phyloP scores from a whole-genome alignment of 345 rosid genomes.

The Viola odorata region DNA sequence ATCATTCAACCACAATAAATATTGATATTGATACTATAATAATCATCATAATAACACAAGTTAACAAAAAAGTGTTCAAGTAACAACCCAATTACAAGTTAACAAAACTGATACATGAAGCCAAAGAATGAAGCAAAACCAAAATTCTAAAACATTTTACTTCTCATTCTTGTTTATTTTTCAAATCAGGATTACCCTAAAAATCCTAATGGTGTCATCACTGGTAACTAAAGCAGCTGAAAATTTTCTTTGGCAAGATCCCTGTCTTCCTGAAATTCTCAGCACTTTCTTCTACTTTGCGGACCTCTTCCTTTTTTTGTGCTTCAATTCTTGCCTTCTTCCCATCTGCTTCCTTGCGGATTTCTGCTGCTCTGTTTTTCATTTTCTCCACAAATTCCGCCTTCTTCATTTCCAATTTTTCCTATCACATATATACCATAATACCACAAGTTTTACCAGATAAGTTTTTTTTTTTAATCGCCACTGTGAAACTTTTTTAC shows the following conservation, averaged over 20 bases:
- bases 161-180: no score
- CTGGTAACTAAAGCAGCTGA: slow-evolving; percentile 35
- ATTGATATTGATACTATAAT: no score
- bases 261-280: slow-evolving; percentile 44
- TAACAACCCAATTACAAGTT: no score
- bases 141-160: no score
- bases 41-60: no score
- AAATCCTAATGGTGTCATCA: neutral
- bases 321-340: slow-evolving; percentile 57
- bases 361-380: slow-evolving; percentile 52
- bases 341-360: slow-evolving; percentile 56
- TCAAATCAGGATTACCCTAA: neutral
- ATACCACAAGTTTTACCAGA: neutral
- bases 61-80: no score
- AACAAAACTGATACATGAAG: no score
- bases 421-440: slow-evolving; percentile 30
- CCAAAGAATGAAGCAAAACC: no score
- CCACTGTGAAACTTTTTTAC: neutral
- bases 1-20: no score
- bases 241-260: slow-evolving; percentile 33
- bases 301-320: slow-evolving; percentile 32
- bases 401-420: slow-evolving; percentile 50
- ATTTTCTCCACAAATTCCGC: slow-evolving; percentile 46
- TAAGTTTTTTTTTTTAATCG: no score
- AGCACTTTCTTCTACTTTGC: slow-evolving; percentile 45